A percentile compares a stretch with the other conserved stretches of the same genome.
Evolutionary conservation across 805 yeast genomes (phyloP).

Genomic region (Candida lessepsii): DNA sequence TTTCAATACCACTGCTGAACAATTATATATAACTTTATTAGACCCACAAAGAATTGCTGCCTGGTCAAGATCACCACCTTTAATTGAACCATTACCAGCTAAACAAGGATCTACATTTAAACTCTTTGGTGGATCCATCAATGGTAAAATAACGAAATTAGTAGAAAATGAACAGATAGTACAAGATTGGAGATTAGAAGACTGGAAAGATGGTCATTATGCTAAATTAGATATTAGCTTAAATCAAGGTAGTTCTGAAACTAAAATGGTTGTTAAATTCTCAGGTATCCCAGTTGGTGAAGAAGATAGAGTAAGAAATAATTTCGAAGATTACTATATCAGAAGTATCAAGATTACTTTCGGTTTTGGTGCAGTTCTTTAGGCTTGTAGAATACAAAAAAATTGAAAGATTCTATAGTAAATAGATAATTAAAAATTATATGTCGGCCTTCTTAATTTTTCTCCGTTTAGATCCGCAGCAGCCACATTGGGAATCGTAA

Average conservation of each 20-base stretch:
- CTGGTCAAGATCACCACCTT: slow-evolving; percentile 80
- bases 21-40: slow-evolving; percentile 72
- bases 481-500: slow-evolving; percentile 3
- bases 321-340: slow-evolving; percentile 87
- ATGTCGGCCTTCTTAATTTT: too few relatives aligned
- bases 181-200: slow-evolving; percentile 82
- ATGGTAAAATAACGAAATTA: slow-evolving; percentile 64
- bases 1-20: slow-evolving; percentile 87
- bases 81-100: slow-evolving; percentile 48
- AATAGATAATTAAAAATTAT: too few relatives aligned
- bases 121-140: slow-evolving; percentile 84
- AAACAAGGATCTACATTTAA: slow-evolving; percentile 60
- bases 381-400: too few relatives aligned
- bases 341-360: slow-evolving; percentile 87
- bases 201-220: slow-evolving; percentile 85
- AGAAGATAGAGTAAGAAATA: slow-evolving; percentile 80
- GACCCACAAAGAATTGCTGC: slow-evolving; percentile 80
- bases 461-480: neutral
- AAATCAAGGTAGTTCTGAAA: slow-evolving; percentile 80
- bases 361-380: slow-evolving; percentile 90
- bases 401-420: too few relatives aligned
- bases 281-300: slow-evolving; percentile 93
- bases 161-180: slow-evolving; percentile 58
- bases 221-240: slow-evolving; percentile 68
- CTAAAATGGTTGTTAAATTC: slow-evolving; percentile 75